Conservation (phyloP, 345 rosid species). For the Murraya koenigii region DNA sequence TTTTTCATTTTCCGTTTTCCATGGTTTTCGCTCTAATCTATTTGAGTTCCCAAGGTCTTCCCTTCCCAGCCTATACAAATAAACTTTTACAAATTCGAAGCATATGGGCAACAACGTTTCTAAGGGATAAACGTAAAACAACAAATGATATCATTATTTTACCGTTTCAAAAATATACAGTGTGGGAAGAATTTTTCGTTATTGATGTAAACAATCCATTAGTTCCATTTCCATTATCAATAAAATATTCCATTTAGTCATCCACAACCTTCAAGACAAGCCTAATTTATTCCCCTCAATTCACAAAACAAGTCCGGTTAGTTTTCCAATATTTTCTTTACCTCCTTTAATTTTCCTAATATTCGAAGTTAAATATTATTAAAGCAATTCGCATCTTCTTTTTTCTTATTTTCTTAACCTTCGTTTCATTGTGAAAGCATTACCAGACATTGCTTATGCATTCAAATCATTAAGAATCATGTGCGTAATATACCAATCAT, state of each 20-base stretch:
- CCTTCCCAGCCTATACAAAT: neutral
- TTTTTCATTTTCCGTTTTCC: neutral
- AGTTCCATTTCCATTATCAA: neutral
- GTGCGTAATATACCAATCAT: conserved; percentile 58
- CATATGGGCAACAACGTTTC: neutral
- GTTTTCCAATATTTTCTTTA: too few relatives aligned
- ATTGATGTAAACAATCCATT: neutral
- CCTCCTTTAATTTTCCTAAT: too few relatives aligned
- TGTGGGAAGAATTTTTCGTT: neutral
- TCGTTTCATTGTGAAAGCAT: conserved; percentile 2
- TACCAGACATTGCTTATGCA: neutral
- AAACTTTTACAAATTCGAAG: neutral
- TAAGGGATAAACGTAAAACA: neutral
- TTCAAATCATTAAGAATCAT: neutral
- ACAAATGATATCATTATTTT: neutral
- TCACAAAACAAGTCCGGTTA: neutral
- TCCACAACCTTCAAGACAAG: neutral
- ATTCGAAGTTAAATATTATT: neutral
- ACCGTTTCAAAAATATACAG: neutral
- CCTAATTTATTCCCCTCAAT: neutral
- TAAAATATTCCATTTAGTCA: neutral
- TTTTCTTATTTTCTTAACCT: too few relatives aligned
- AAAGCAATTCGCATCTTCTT: neutral
- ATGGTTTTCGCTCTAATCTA: neutral
- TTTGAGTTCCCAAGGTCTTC: neutral